Base-by-base conservation (phyloP, 2,329 filamentous ascomycete genomes). In the Ilyonectria mors-panacis region DNA sequence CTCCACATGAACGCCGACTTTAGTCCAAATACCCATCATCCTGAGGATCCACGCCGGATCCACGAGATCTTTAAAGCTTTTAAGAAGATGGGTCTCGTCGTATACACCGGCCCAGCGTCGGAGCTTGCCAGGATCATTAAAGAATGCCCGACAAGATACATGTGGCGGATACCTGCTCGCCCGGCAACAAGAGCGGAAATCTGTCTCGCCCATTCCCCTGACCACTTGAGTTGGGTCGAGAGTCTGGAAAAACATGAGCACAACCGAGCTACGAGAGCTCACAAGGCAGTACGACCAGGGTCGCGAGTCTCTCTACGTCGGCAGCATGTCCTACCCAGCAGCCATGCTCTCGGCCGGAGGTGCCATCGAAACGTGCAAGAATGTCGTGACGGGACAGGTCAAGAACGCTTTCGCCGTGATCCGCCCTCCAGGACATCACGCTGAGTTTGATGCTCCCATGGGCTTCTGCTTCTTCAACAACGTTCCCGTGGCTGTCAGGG, bases 381-480 rank as follows among this genome's bases (percentile, higher is more conserved):
- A 93, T n/a, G 94, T 99, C 5, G 92, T 96, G 26, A 87, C 88
- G 3, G 92, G 93, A 4, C 88, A 90, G 64, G 93, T 98, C 59
- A 97, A 97, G 80, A 99, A 99, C 76, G 94, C 94, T 0, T 96
- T 99, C 78, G 96, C 96, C 1, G 92, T 99, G 42, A 97, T 99
- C 75, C 90, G 96, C 15, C 96, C 96, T 2, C 96, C 96, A 0
- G 96, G 96, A 0, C 96, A 99, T 76, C 96, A 99, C 80, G 96
- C 96, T 1, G 96, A 99, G 78, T 91, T 90, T 65, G 88, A 96
- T 75, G 86, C 91, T 39, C 89, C 95, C 1, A 96, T 97, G 87
- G 96, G 96, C 0, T 99, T 99, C 78, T 99, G 96, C 79, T 89
- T 98, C 66, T 98, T 98, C 84, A 98, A 99, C 83, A 99, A 99